Base-by-base conservation (phyloP, 331 rosid species). In the Malus hybrid region DNA sequence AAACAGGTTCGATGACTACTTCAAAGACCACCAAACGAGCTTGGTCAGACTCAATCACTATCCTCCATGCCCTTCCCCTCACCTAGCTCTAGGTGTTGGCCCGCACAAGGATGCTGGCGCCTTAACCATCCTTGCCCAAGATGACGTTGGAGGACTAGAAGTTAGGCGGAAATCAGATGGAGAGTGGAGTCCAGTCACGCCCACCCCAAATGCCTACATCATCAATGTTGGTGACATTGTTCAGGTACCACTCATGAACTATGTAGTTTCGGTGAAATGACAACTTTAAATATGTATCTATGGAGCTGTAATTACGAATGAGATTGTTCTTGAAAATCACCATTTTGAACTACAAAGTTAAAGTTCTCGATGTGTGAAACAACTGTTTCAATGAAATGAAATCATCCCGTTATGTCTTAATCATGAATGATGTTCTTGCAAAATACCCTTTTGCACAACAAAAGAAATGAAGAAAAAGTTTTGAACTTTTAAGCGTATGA, bases 41-140 rank as follows among this genome's bases (percentile, higher is more conserved):
- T 75, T 65, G 33, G 15, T 85, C 4, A 67, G 93, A 52, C 80
- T 91, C 28, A 91, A 87, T 36, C 90, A 83, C 81, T 93, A 91
- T 75, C 93, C 97, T 0, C 74, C 88, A 22, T 91, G 98, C 36
- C 92, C 96, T 1, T 73, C 4, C 42, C 92, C 97, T 36, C 65
- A 86, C 13, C 70, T 93, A 33, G 88, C 90, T 13, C 92, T 93
- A 10, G 98, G 98, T 2, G 85, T 86, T 6, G 95, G 98, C 20
- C 95, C 67, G 12, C 98, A 93, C 81, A 90, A 86, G 70, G 98
- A 90, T 82, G 82, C 73, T 3, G 90, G 97, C 2, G 90, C 83
- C 19, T 71, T 90, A 67, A 93, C 98, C 4, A 80, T 90, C 13
- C 91, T 93, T 1, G 83, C 97, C 60, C 90, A 90, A 81, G 95